Base-by-base conservation (phyloP, 73 alveolate species). In the Vitrella brassicaformis region DNA sequence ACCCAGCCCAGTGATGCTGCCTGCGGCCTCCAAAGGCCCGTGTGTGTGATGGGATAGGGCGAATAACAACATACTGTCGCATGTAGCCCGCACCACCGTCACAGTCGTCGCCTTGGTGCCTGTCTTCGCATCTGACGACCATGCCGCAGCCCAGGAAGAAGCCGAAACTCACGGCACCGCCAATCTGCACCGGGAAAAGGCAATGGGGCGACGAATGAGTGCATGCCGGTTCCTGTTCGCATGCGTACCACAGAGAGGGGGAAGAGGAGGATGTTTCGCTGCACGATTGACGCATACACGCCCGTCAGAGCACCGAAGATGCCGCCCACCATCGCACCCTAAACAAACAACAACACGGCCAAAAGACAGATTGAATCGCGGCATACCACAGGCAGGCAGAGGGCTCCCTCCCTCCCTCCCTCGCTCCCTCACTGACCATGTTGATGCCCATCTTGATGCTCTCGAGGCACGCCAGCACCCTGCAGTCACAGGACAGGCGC, bases 61-160 rank as follows among this genome's bases (percentile, higher is more conserved):
- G n/a, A n/a, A n/a, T n/a, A n/a, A n/a, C n/a, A n/a, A n/a, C n/a
- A n/a, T n/a, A n/a, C n/a, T n/a, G n/a, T n/a, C n/a, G n/a, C n/a
- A n/a, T n/a, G n/a, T n/a, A n/a, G n/a, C n/a, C n/a, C n/a, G n/a
- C n/a, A n/a, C n/a, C n/a, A n/a, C n/a, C n/a, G n/a, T n/a, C n/a
- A n/a, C n/a, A n/a, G n/a, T n/a, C n/a, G n/a, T n/a, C n/a, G n/a
- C n/a, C n/a, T n/a, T n/a, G n/a, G n/a, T 45, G 25, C 65, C 65
- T 45, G 25, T 45, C 65, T 19, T 45, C 65, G 19, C 65, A 45
- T 76, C 83, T 76, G 83, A 76, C 46, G 64, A 76, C 68, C 83
- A 76, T 76, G 65, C 83, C 83, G 73, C 83, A 76, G 30, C 83
- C 83, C 28, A 76, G 83, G 76, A 76, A 76, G 82, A 75, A 75